Evolutionary conservation across 257 asterid species (phyloP).

Genomic region (Lantana camara): DNA sequence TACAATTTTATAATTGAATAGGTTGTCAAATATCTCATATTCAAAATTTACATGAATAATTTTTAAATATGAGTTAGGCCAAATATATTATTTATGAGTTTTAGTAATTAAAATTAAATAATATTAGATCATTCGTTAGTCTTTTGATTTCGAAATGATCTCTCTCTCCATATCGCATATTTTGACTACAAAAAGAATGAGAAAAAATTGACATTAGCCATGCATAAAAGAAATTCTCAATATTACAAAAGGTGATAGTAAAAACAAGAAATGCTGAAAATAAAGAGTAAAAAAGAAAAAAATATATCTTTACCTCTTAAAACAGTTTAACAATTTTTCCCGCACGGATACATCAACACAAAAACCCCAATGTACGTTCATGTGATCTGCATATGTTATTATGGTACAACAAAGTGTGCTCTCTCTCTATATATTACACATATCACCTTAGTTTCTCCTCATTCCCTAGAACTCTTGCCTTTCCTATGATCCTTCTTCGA

Average conservation of each 20-base stretch:
- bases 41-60: too few species aligned
- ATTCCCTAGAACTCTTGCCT: conserved; percentile 38
- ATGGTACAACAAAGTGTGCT: background rate
- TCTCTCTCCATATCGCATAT: too few species aligned
- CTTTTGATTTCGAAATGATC: too few species aligned
- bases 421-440: conserved; percentile 1
- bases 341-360: conserved; percentile 29
- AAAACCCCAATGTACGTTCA: conserved; percentile 27
- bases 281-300: background rate
- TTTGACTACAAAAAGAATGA: background rate
- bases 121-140: too few species aligned
- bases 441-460: conserved; percentile 48
- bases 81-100: too few species aligned
- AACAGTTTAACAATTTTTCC: conserved; percentile 31
- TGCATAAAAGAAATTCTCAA: conserved; percentile 19
- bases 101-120: too few species aligned
- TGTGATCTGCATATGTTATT: conserved; percentile 7
- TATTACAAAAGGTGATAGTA: conserved; percentile 18
- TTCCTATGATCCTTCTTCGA: conserved; percentile 52
- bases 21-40: too few species aligned
- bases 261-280: conserved; percentile 18
- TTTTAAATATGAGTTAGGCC: too few species aligned
- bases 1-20: too few species aligned
- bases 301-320: conserved; percentile 29
- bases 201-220: conserved; percentile 17